These are phyloP conservation scores for Neospermospora avenae DNA, from an alignment of 2,329 filamentous ascomycete species.

Conservation along the genomic window DNA sequence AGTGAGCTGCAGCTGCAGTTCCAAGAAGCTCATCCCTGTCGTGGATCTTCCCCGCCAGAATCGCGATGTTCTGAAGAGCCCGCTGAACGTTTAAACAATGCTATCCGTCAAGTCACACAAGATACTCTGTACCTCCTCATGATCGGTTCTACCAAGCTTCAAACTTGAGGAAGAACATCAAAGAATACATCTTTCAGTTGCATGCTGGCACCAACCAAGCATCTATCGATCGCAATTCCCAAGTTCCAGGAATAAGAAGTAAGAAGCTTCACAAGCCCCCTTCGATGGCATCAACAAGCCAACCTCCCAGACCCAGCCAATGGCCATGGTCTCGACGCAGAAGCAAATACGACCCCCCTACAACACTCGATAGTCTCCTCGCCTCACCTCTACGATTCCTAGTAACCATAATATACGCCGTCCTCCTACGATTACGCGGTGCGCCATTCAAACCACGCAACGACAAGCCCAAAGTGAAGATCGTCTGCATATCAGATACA, in stretches of 20 bases:
- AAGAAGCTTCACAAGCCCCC: neutral
- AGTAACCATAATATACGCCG: conserved; percentile 58
- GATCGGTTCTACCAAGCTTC: neutral
- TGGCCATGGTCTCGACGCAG: conserved; percentile 33
- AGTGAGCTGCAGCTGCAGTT: neutral
- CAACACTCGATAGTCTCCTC: conserved; percentile 60
- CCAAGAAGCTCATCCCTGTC: conserved; percentile 17
- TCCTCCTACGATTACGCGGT: conserved; percentile 66
- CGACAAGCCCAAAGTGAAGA: conserved; percentile 57
- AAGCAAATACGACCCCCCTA: conserved; percentile 32
- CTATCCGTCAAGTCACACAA: neutral
- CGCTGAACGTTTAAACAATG: no score
- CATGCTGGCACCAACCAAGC: neutral
- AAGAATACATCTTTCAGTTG: neutral
- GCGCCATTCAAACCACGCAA: conserved; percentile 56
- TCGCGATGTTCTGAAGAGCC: no score
- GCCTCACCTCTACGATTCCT: conserved; percentile 65
- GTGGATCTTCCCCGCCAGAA: conserved; percentile 5
- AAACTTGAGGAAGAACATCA: no score
- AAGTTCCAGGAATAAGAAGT: no score
- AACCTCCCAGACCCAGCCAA: conserved; percentile 2
- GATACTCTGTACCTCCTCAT: neutral
- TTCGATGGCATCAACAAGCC: neutral
- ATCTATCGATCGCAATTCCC: no score
- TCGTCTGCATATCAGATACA: conserved; percentile 90